phyloP scores from a whole-genome alignment of 768 basidiomycete species.

The Lentinus brumalis region DNA sequence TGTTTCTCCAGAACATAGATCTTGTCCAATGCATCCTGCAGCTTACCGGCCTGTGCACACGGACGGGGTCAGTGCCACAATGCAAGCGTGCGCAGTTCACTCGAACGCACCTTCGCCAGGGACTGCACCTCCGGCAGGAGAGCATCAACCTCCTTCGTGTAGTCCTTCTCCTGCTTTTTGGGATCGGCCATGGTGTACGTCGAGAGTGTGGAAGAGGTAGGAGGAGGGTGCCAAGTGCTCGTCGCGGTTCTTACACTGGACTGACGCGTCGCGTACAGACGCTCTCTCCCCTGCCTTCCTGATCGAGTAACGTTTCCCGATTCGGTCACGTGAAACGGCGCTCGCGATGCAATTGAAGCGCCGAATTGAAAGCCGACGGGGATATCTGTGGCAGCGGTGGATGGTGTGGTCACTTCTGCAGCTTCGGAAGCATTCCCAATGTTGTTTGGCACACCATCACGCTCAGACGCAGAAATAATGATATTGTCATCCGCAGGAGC shows the following conservation, averaged over 20 bases:
- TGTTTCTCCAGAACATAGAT: constrained; percentile 91
- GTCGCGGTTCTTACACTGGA: constrained; percentile 24
- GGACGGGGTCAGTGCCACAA: constrained; percentile 14
- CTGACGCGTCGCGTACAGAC: constrained; percentile 39
- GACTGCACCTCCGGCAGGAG: constrained; percentile 69
- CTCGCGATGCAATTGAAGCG: constrained; percentile 1
- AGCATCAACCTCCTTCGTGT: constrained; percentile 76
- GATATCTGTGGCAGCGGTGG: no score
- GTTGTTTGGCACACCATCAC: background rate
- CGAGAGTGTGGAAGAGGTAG: constrained; percentile 31
- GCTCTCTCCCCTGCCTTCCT: constrained; percentile 21
- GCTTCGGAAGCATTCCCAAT: background rate
- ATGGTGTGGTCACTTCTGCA: background rate
- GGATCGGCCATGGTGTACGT: constrained; percentile 70
- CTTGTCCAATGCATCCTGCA: constrained; percentile 88
- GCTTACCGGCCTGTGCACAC: constrained; percentile 65
- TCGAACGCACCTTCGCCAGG: constrained; percentile 65
- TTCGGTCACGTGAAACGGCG: constrained; percentile 19
- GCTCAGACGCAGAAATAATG: constrained; percentile 19
- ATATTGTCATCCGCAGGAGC: constrained; percentile 30
- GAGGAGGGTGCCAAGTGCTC: constrained; percentile 14
- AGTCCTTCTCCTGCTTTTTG: constrained; percentile 88
- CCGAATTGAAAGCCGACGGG: constrained; percentile 13
- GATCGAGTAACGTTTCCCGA: constrained; percentile 6
- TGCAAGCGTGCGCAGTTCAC: background rate